Conservation (phyloP, 163 green algal genomes). For the Botryococcus braunii region DNA sequence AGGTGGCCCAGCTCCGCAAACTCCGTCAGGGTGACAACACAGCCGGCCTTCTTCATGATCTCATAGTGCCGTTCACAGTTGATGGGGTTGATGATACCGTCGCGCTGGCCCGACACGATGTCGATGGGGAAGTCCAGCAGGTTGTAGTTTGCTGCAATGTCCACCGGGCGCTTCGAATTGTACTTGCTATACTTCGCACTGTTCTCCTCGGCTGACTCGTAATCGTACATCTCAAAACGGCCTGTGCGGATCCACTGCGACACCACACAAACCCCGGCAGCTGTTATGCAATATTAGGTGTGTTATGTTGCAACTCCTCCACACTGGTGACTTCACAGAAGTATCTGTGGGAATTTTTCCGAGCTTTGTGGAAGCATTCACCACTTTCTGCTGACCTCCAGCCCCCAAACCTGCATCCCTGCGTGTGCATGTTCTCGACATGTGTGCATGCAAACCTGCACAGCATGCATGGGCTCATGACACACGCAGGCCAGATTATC, state of each 20-base stretch:
- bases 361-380: too few relatives aligned
- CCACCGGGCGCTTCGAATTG: conserved; percentile 40
- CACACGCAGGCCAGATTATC: too few relatives aligned
- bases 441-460: too few relatives aligned
- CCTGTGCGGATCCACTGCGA: conserved; percentile 46
- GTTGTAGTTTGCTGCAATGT: conserved; percentile 68
- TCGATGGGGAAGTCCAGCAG: conserved; percentile 73
- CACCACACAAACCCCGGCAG: background rate
- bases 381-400: too few relatives aligned
- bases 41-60: conserved; percentile 44
- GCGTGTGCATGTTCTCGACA: too few relatives aligned
- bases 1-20: conserved; percentile 88
- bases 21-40: conserved; percentile 64
- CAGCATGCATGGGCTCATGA: too few relatives aligned
- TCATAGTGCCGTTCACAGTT: conserved; percentile 45
- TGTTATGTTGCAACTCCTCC: too few relatives aligned
- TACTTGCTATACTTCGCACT: conserved; percentile 51
- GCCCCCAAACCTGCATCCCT: too few relatives aligned
- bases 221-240: conserved; percentile 80
- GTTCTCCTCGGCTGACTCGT: conserved; percentile 55
- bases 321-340: too few relatives aligned
- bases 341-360: too few relatives aligned
- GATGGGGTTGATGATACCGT: conserved; percentile 9
- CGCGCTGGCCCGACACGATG: conserved; percentile 55
- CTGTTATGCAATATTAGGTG: too few relatives aligned